A percentile compares a stretch with the other conserved stretches of the same genome.
phyloP scores from a whole-genome alignment of 805 yeast genomes.

The Myxozyma kluyveri region DNA sequence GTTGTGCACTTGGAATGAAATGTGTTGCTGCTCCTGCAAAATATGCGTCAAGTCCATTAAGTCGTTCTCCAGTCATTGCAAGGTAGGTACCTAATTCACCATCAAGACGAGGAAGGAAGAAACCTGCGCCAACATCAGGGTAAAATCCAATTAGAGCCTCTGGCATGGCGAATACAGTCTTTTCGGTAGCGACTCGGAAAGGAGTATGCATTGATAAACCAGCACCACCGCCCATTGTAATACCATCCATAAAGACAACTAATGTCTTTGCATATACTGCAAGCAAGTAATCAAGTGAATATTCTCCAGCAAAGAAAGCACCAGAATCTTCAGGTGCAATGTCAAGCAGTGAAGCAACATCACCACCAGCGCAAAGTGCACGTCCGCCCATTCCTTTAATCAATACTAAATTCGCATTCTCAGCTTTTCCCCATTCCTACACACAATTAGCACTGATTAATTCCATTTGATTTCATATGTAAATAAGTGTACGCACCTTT shows the following conservation, averaged over 20 bases:
- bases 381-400: conserved; percentile 60
- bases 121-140: conserved; percentile 94
- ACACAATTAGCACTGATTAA: too few relatives aligned
- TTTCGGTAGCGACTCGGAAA: conserved; percentile 89
- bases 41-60: conserved; percentile 78
- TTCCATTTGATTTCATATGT: background rate
- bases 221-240: conserved; percentile 94
- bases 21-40: conserved; percentile 87
- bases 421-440: conserved; percentile 47
- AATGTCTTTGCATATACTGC: conserved; percentile 85
- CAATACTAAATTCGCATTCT: conserved; percentile 60
- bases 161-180: conserved; percentile 93
- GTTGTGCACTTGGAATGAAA: conserved; percentile 65
- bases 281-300: conserved; percentile 72
- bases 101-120: conserved; percentile 78
- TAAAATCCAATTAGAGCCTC: conserved; percentile 95
- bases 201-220: conserved; percentile 89
- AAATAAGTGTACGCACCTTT: conserved; percentile 8
- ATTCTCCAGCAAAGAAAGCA: conserved; percentile 74
- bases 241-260: conserved; percentile 83
- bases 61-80: conserved; percentile 79
- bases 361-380: conserved; percentile 96
- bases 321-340: conserved; percentile 37
- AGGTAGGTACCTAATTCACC: conserved; percentile 80
- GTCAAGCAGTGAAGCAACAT: conserved; percentile 73